These are phyloP conservation scores for Fraxinus quadrangulata DNA, from an alignment of 257 asterid species.

Conservation along the genomic window DNA sequence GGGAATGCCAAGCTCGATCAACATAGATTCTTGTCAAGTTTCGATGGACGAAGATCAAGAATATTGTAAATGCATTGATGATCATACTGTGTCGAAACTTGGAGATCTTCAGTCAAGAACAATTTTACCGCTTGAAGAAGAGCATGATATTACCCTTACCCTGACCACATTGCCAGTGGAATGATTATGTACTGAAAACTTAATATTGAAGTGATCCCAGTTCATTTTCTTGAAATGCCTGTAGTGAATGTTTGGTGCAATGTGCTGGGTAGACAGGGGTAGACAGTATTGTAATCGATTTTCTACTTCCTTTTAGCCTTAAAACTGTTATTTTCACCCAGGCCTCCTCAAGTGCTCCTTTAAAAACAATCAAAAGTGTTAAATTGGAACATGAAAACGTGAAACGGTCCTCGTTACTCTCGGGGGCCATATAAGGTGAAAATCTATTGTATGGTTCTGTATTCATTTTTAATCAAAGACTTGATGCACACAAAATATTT, in stretches of 20 bases:
- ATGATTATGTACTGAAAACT: not conserved
- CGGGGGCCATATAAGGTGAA: too few species aligned
- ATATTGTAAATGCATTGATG: slow-evolving; percentile 39
- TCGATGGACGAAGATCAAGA: slow-evolving; percentile 27
- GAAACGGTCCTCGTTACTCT: too few species aligned
- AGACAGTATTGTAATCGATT: not conserved
- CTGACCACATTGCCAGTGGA: slow-evolving; percentile 15
- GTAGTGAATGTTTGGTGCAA: not conserved
- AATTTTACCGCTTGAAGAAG: not conserved
- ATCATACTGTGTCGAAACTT: not conserved
- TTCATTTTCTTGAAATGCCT: not conserved
- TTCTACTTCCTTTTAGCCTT: too few species aligned
- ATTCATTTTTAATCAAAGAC: too few species aligned
- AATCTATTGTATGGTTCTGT: too few species aligned
- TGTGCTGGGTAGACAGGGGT: not conserved
- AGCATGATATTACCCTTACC: slow-evolving; percentile 37
- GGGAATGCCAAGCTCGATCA: slow-evolving; percentile 32
- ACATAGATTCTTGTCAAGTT: slow-evolving; percentile 21
- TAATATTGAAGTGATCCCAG: not conserved
- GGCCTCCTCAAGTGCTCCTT: too few species aligned
- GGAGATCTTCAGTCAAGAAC: not conserved
- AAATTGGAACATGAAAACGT: too few species aligned
- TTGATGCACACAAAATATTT: too few species aligned
- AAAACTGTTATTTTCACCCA: too few species aligned
- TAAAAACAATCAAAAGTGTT: too few species aligned